A percentile compares a stretch with the other conserved stretches of the same genome.
Conservation (phyloP, 2,329 filamentous ascomycete genomes). For the Colletotrichum camelliae region DNA sequence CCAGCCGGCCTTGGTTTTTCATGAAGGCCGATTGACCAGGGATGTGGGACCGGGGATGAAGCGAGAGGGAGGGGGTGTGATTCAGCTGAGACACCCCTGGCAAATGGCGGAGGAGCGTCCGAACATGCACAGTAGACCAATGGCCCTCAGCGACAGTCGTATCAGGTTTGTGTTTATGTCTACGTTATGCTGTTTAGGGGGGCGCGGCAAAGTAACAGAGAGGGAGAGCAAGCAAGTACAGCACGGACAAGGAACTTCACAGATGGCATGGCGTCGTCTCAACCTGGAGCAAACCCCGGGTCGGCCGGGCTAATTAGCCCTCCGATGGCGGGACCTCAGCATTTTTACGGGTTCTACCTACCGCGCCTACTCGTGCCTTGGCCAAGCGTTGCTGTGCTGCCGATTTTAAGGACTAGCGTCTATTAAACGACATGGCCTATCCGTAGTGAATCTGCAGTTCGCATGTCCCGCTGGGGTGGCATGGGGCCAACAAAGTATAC, state of each 20-base stretch:
- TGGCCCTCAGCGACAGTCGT: background rate
- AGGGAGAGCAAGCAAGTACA: background rate
- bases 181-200: background rate
- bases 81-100: background rate
- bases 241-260: conserved; percentile 10
- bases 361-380: background rate
- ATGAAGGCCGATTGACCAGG: conserved; percentile 12
- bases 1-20: conserved; percentile 48
- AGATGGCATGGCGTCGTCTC: conserved; percentile 16
- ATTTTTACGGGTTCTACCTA: background rate
- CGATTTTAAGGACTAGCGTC: background rate
- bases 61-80: background rate
- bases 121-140: background rate
- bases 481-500: background rate
- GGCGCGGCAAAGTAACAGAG: background rate
- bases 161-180: background rate
- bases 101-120: background rate
- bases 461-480: background rate
- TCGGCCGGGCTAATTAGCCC: conserved; percentile 20
- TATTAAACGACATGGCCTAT: background rate
- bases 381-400: background rate
- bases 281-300: conserved; percentile 12
- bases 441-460: background rate
- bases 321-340: conserved; percentile 1
- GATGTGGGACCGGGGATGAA: background rate